A percentile compares a stretch with the other conserved stretches of the same genome.
Evolutionary conservation across 2,329 filamentous ascomycete species (phyloP).

Genomic region (Claviceps purpurea): DNA sequence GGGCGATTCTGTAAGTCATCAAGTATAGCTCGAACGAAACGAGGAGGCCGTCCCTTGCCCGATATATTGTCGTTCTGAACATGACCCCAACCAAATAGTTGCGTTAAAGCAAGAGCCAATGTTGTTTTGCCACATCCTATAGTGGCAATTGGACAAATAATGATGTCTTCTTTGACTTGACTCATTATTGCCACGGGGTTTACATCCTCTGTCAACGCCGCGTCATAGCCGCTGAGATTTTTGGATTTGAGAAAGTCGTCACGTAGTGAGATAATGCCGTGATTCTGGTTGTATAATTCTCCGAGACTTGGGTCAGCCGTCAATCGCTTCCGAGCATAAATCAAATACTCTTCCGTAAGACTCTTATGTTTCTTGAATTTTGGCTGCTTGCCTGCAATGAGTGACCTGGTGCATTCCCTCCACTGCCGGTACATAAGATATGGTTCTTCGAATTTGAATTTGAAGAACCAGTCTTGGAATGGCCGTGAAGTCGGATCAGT

Average conservation of each 20-base stretch:
- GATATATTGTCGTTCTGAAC: slow-evolving; percentile 95
- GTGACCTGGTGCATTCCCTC: slow-evolving; percentile 87
- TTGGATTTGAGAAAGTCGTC: slow-evolving; percentile 77
- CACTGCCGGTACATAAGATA: slow-evolving; percentile 98
- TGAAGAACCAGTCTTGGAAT: slow-evolving; percentile 97
- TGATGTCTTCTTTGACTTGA: slow-evolving; percentile 51
- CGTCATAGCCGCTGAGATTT: slow-evolving; percentile 77
- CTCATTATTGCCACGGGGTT: slow-evolving; percentile 30
- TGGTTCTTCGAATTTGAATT: slow-evolving; percentile 98
- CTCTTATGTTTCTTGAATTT: slow-evolving; percentile 74
- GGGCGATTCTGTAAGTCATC: slow-evolving; percentile 48
- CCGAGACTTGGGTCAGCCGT: slow-evolving; percentile 52
- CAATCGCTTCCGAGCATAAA: slow-evolving; percentile 65
- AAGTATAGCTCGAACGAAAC: slow-evolving; percentile 61
- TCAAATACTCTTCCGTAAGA: slow-evolving; percentile 84
- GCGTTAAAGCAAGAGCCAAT: slow-evolving; percentile 63
- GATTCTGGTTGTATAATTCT: slow-evolving; percentile 68
- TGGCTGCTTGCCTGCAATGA: slow-evolving; percentile 64
- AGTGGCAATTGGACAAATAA: slow-evolving; percentile 84
- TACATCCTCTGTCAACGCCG: slow-evolving; percentile 59
- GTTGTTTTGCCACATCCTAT: slow-evolving; percentile 97
- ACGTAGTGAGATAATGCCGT: slow-evolving; percentile 85
- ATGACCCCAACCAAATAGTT: slow-evolving; percentile 84
- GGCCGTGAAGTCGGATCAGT: slow-evolving; percentile 33
- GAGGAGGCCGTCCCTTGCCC: slow-evolving; percentile 60